Evolutionary conservation across 257 asterid species (phyloP), one percentile per base, ranked within the genome.

Genomic region (Thymus quinquecostatus): DNA sequence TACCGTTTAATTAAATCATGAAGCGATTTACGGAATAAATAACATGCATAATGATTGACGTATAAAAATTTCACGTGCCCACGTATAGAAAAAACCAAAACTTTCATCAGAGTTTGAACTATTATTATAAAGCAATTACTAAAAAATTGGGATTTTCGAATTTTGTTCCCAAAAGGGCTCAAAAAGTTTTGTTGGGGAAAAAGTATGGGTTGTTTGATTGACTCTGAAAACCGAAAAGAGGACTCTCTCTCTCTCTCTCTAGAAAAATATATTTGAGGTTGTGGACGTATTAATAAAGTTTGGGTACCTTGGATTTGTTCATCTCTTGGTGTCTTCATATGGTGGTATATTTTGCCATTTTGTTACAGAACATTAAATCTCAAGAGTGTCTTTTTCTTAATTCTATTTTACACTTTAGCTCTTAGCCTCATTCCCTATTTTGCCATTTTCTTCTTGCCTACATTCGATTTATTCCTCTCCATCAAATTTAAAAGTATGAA

Each of bases 241-340:
- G 41, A 5, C 6, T 55, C 34, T 34, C 28, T 33, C 63, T 27
- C 63, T 27, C 33, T 12, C 53, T 32, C 58, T 29, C 44, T 2
- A 1, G 1, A 64, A 2, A 27, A 2, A 10, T 2, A 13, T 14
- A 28, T 56, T 78, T 70, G 72, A 66, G 53, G 64, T 64, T 78
- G 78, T 82, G 87, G 76, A 65, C 74, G 72, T 7, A 80, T 71
- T 64, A 70, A 72, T 71, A 84, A 84, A 77, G 81, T 75, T 70
- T 73, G 67, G 54, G 86, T 84, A 74, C 92, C 85, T 82, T 87
- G 64, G 81, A 87, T 82, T 86, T 90, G 91, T 82, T 86, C 68
- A 49, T 56, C 80, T 82, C 74, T 75, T 71, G 73, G 66, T 86
- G 95, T 84, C 87, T 83, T 86, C 3, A 69, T 81, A 83, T 75